Evolutionary conservation across 2,329 filamentous ascomycete species (phyloP), one percentile per base, ranked within the genome.

Genomic region (Paracorniculantispora psalliotae): DNA sequence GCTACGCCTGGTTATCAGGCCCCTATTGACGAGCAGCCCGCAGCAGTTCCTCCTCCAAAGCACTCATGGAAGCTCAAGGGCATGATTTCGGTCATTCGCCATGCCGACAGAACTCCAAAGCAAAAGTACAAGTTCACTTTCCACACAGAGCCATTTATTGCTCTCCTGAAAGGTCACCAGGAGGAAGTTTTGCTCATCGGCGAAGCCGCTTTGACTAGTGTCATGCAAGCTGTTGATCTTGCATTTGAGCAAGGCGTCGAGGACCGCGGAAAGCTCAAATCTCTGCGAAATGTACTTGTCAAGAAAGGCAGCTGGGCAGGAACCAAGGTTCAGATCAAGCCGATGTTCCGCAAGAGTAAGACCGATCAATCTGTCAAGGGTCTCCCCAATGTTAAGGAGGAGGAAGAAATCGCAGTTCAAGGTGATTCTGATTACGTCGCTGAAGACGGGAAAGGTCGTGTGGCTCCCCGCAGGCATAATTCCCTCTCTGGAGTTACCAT

Each of bases 91-190:
- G 94, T 99, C 17, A 92, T 99, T 64, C 86, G 94, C 28, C 94
- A 99, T 73, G 96, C 96, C 2, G 94, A 99, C 75, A 88, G 94
- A 59, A 99, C 94, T 1, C 94, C 94, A 2, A 99, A 99, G 75
- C 94, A 99, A 68, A 99, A 99, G 72, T 97, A 97, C 80, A 99
- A 99, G 72, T 99, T 97, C 68, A 99, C 94, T 0, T 97, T 99
- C 67, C 94, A 99, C 69, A 96, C 92, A 0, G 91, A 92, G 63
- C 94, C 94, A 0, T 99, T 99, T 68, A 92, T 99, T 63, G 90
- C 96, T 63, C 80, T 99, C 4, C 83, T 99, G 44, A 96, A 93
- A 70, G 94, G 94, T 0, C 93, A 99, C 67, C 91, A 96, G 68
- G 93, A 97, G 73, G 94, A 99, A 71, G 94, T 99, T 1, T 81